Conservation (phyloP, 108 stramenopile genomes). For the Nitzschia putrida region DNA sequence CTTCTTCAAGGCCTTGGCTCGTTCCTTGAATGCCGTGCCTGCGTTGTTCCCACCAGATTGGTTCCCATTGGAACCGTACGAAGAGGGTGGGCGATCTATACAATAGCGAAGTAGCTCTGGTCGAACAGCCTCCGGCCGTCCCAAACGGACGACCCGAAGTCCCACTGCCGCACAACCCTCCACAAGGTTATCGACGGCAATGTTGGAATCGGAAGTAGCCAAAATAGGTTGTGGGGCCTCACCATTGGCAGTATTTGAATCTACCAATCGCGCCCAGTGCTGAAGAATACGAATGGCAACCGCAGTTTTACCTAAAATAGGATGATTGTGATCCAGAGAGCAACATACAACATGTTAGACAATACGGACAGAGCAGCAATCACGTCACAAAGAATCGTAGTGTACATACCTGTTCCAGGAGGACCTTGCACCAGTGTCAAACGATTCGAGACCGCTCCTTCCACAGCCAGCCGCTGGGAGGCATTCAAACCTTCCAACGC, state of each 20-base stretch:
- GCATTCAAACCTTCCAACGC: conserved; percentile 84
- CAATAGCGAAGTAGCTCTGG: conserved; percentile 88
- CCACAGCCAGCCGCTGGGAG: conserved; percentile 84
- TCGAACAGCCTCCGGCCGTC: conserved; percentile 90
- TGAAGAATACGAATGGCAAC: conserved; percentile 89
- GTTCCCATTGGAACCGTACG: conserved; percentile 42
- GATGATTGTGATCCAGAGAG: too few species aligned
- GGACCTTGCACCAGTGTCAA: conserved; percentile 89
- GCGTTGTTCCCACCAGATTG: conserved; percentile 4
- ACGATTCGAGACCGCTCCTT: conserved; percentile 86
- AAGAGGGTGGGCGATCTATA: conserved; percentile 76
- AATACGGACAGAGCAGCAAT: background rate
- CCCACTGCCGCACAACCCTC: conserved; percentile 92
- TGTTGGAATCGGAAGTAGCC: conserved; percentile 93
- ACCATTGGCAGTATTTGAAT: conserved; percentile 51
- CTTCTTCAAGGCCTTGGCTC: conserved; percentile 74
- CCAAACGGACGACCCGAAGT: conserved; percentile 88
- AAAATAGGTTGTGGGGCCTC: conserved; percentile 74
- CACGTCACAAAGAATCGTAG: background rate
- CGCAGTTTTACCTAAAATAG: conserved; percentile 73
- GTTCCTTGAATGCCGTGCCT: conserved; percentile 70
- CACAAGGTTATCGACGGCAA: conserved; percentile 96
- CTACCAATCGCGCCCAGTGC: conserved; percentile 82
- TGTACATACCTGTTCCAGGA: conserved; percentile 61
- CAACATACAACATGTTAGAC: background rate